Base-by-base conservation (phyloP, 2,329 filamentous ascomycete species). In the Zasmidium angulare region DNA sequence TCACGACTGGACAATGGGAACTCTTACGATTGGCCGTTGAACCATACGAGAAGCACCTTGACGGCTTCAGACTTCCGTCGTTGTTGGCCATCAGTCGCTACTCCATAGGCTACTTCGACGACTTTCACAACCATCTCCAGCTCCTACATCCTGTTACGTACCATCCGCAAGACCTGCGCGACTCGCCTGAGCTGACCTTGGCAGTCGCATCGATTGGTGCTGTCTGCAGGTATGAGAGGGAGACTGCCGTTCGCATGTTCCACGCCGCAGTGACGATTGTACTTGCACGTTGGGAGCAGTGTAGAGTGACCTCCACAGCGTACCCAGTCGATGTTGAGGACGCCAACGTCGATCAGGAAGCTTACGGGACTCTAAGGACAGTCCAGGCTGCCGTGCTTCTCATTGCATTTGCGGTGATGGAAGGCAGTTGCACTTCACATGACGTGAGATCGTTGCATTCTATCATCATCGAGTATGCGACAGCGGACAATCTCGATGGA, bases 21-120 rank as follows among this genome's bases (percentile, higher is more conserved):
- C 48, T 46, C 11, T 48, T 57, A 17, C 20, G 40, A 11, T 14
- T 12, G 19, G 49, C 43, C 14, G 24, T 49, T 21, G 26, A 26
- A n/a, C 14, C 31, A 24, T 48, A 57, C 36, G 19, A 26, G 4
- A 19, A 43, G 19, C 14, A 29, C 1, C 17, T 24, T 9, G 20
- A 43, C 26, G 31, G 29, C 20, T 50, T 51, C 22, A 26, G 19
- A 46, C 22, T 46, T 12, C 55, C 55, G 20, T 57, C 55, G 14
- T 36, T 21, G 23, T 19, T 51, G 23, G 47, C 48, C 14, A 40
- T 57, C 20, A 48, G 55, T 22, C 20, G 55, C 12, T 46, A 57
- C 43, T 46, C 52, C 20, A 31, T 48, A 20, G 55, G 46, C 11
- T 57, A 57, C 55, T 57, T 57, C 48, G 55, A 57, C 7, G 55